Evolutionary conservation across 495 filamentous ascomycete genomes (phyloP).

Genomic region (Penicillium robsamsonii): DNA sequence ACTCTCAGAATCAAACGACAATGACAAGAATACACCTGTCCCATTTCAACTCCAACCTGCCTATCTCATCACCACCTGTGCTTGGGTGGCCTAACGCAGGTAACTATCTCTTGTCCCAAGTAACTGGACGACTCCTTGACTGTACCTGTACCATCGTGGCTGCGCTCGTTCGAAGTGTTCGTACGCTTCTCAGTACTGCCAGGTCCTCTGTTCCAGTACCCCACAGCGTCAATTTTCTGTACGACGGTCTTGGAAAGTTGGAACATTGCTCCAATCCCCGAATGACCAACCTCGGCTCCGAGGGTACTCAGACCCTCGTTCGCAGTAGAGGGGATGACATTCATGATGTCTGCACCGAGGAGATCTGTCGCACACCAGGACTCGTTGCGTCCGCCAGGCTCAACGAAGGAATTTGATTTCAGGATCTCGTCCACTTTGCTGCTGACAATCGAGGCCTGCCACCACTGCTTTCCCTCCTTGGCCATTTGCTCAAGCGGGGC

Average conservation of each 20-base stretch:
- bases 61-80: neutral
- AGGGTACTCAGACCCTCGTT: slow-evolving; percentile 8
- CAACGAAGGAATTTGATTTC: slow-evolving; percentile 28
- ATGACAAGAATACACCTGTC: neutral
- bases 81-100: neutral
- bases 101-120: neutral
- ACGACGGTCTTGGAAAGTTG: slow-evolving; percentile 32
- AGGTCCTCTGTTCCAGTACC: slow-evolving; percentile 30
- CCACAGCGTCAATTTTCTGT: slow-evolving; percentile 38
- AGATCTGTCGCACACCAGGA: slow-evolving; percentile 3
- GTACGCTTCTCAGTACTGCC: neutral
- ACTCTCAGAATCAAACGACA: neutral
- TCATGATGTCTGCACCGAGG: neutral
- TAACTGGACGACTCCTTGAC: neutral
- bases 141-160: neutral
- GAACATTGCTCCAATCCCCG: slow-evolving; percentile 34
- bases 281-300: slow-evolving; percentile 22
- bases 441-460: slow-evolving; percentile 40
- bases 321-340: neutral
- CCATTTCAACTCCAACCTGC: neutral
- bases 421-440: slow-evolving; percentile 27
- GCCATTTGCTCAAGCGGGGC: slow-evolving; percentile 28
- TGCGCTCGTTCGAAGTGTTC: neutral
- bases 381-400: slow-evolving; percentile 32
- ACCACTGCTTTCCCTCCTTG: slow-evolving; percentile 41